Base-by-base conservation (phyloP, 768 basidiomycete genomes). In the Auricularia cornea region DNA sequence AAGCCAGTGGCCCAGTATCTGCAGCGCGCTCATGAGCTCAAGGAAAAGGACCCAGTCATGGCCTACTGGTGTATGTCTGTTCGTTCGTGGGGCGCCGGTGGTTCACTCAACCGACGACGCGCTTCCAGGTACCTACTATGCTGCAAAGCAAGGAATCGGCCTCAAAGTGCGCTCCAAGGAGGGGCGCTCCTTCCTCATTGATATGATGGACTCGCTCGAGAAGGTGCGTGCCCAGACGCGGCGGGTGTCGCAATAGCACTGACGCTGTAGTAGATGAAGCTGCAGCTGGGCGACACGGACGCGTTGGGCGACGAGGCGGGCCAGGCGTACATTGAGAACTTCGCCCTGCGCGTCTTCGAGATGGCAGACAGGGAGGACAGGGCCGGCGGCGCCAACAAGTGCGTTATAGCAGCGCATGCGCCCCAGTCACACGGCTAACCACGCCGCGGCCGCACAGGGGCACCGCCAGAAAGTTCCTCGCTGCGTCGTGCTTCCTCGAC, bases 391-490 rank as follows among this genome's bases (percentile, higher is more conserved):
- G 85, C 89, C 16, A 90, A 87, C 35, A 86, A 89, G 92, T 93
- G 68, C 62, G 79, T 72, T 60, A 26, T 26, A 18, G 31, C 61
- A 54, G 35, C 41, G 26, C 10, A 29, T 40, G n/a, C 61, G 40
- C 2, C 60, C 63, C 60, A 16, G 20, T 38, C 44, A 56, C 38
- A 3, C 41, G 40, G 23, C 20, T 56, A 48, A 33, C 28, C 23
- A 48, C 61, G 16, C 41, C 2, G 54, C 5, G 44, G 31, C 28
- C 16, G 20, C 54, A 18, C 68, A 95, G 93, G 71, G 82, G 84
- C 23, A 98, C 95, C 1, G 94, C 96, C 3, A 90, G 89, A 71
- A 96, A 95, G 74, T 98, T 98, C 73, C 79, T 98, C 3, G 96
- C 94, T 16, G 93, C 96, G 33, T 88, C 93, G 60, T 92, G 93